Evolutionary conservation across 2,329 filamentous ascomycete genomes (phyloP).

Genomic region (Scedosporium boydii): DNA sequence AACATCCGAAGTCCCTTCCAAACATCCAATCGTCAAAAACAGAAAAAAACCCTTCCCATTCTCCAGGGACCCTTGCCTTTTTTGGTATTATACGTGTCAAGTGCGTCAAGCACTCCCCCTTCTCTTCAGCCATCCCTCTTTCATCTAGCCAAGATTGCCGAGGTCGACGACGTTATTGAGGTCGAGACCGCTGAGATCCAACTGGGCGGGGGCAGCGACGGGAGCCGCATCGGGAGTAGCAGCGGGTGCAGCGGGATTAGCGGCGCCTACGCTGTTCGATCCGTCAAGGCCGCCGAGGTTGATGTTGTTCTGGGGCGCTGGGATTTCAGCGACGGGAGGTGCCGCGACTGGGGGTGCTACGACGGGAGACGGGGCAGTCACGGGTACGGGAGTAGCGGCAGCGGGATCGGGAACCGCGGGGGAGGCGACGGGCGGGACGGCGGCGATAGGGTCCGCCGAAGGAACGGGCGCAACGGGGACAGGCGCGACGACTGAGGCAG

Average conservation of each 20-base stretch:
- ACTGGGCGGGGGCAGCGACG: slow-evolving; percentile 15
- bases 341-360: slow-evolving; percentile 4
- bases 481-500: slow-evolving; percentile 6
- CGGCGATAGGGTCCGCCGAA: not conserved
- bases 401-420: slow-evolving; percentile 7
- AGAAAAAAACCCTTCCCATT: not conserved
- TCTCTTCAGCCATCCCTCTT: too few species aligned
- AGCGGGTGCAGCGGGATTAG: slow-evolving; percentile 5
- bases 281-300: slow-evolving; percentile 14
- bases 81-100: not conserved
- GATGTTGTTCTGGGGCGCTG: slow-evolving; percentile 12
- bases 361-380: not conserved
- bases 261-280: slow-evolving; percentile 12
- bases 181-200: slow-evolving; percentile 29
- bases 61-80: not conserved
- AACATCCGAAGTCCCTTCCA: not conserved
- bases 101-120: too few species aligned
- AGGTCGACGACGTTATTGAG: slow-evolving; percentile 33
- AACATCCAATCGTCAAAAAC: not conserved
- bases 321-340: slow-evolving; percentile 10
- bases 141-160: slow-evolving; percentile 25
- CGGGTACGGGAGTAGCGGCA: slow-evolving; percentile 6
- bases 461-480: not conserved
- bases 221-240: slow-evolving; percentile 8
- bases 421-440: not conserved